A percentile compares a stretch with the other conserved stretches of the same genome.
phyloP scores from a whole-genome alignment of 805 yeast species.

The Priceomyces castillae region DNA sequence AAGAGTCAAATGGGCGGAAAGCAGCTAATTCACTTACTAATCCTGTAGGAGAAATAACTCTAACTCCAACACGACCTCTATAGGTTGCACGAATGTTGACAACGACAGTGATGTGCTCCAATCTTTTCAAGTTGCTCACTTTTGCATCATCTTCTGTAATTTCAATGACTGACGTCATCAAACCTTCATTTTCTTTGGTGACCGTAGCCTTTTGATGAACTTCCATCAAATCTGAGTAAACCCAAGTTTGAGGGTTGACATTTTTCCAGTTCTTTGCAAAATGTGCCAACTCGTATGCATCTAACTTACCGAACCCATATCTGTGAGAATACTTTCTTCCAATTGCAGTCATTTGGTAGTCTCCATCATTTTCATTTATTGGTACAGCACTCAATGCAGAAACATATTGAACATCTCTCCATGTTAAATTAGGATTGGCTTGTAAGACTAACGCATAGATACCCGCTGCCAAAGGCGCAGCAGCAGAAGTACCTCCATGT shows the following conservation, averaged over 20 bases:
- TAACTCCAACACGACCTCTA: conserved; percentile 70
- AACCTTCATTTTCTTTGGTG: conserved; percentile 9
- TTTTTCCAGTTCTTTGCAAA: conserved; percentile 73
- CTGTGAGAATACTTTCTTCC: conserved; percentile 73
- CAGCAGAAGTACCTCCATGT: conserved; percentile 98
- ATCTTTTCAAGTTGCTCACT: conserved; percentile 57
- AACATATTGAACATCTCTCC: conserved; percentile 94
- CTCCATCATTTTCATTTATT: conserved; percentile 63
- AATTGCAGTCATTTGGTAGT: conserved; percentile 71
- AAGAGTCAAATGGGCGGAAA: conserved; percentile 56
- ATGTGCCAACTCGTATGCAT: conserved; percentile 72
- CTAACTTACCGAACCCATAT: conserved; percentile 91
- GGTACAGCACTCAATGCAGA: conserved; percentile 69
- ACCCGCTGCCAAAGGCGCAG: conserved; percentile 99
- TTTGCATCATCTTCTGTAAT: conserved; percentile 50
- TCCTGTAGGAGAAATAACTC: conserved; percentile 73
- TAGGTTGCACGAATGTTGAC: conserved; percentile 62
- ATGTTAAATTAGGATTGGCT: conserved; percentile 82
- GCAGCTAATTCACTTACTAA: conserved; percentile 71
- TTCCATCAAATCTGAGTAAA: conserved; percentile 43
- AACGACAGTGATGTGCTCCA: conserved; percentile 85
- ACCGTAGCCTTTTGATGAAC: conserved; percentile 27
- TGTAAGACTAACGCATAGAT: conserved; percentile 77
- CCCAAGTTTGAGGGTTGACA: conserved; percentile 92
- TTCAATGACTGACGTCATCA: conserved; percentile 28